A percentile compares a stretch with the other conserved stretches of the same genome.
These are phyloP conservation scores for Cercophora sp. DNA, from an alignment of 495 filamentous ascomycete species.

Conservation along the genomic window DNA sequence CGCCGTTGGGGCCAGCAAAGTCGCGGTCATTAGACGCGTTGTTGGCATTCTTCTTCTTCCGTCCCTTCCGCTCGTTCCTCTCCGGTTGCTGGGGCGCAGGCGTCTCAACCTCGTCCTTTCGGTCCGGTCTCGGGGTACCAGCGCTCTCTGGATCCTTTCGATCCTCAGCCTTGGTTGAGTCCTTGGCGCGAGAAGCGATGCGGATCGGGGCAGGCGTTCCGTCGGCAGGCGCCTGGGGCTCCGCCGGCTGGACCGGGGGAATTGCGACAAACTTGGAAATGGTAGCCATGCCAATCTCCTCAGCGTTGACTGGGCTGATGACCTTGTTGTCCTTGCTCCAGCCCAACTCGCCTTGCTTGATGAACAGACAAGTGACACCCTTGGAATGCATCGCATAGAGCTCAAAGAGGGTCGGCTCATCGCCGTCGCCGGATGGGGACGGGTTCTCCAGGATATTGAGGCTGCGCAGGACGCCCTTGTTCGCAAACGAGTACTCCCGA, in stretches of 20 bases:
- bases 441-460: constrained; percentile 74
- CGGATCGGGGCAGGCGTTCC: constrained; percentile 28
- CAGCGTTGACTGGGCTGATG: constrained; percentile 67
- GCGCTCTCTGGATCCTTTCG: constrained; percentile 24
- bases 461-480: constrained; percentile 85
- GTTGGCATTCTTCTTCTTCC: constrained; percentile 44
- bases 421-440: constrained; percentile 46
- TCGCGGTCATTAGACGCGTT: constrained; percentile 16
- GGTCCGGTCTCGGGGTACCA: constrained; percentile 33
- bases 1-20: constrained; percentile 17
- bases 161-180: constrained; percentile 28
- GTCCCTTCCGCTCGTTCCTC: constrained; percentile 43
- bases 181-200: constrained; percentile 39
- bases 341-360: constrained; percentile 84
- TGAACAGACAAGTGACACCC: constrained; percentile 78
- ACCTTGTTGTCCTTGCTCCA: constrained; percentile 86
- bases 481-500: constrained; percentile 85
- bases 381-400: constrained; percentile 97
- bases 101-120: constrained; percentile 37
- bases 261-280: constrained; percentile 42
- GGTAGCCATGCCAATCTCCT: constrained; percentile 56
- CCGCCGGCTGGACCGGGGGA: constrained; percentile 30
- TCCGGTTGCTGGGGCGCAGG: constrained; percentile 40
- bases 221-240: constrained; percentile 13
- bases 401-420: constrained; percentile 71